Evolutionary conservation across 495 filamentous ascomycete species (phyloP), one percentile per base, ranked within the genome.

Genomic region (Penicillium pancosmium): DNA sequence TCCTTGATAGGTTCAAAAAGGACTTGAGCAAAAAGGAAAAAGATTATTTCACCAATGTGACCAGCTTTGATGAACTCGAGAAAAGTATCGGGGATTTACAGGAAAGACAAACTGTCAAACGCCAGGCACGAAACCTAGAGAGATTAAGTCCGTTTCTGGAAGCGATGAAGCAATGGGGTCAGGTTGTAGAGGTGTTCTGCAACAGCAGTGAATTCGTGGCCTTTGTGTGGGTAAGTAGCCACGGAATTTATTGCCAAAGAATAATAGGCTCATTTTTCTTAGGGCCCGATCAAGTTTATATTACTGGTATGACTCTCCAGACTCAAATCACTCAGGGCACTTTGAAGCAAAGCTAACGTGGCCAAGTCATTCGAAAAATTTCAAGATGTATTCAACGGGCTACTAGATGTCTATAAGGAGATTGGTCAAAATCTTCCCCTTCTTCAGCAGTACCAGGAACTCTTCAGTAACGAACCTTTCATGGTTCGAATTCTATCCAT

Each of bases 161-260:
- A 16, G 52, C 36, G 12, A 54, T 54, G 18, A 35, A 44, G 34
- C 52, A 54, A 33, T 54, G 38, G 34, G 36, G 34, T n/a, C 36
- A 54, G 23, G 52, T 54, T 3, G 38, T 54, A 19, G 52, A 54
- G 10, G 34, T 40, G 12, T 54, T 54, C 25, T 54, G 52, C 16
- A 54, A 54, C 36, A 54, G 52, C 36, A 54, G 41, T 54, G 52
- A 54, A 21, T 23, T 54, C 3, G 52, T 54, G 12, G 35, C 52
- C 12, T 54, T 43, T 43, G 21, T 54, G 41, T 44, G 34, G 52
- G 52, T 54, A 40, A 23, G 41, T 46, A 31, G 3, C 38, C 13
- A 41, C 10, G 38, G 38, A n/a, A 41, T 31, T 31, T 0, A 38
- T 38, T 13, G 4, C 4, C 36, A 38, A 38, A 13, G 1, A 38